Evolutionary conservation across 345 rosid genomes (phyloP).

Genomic region (Citrus trifoliata): DNA sequence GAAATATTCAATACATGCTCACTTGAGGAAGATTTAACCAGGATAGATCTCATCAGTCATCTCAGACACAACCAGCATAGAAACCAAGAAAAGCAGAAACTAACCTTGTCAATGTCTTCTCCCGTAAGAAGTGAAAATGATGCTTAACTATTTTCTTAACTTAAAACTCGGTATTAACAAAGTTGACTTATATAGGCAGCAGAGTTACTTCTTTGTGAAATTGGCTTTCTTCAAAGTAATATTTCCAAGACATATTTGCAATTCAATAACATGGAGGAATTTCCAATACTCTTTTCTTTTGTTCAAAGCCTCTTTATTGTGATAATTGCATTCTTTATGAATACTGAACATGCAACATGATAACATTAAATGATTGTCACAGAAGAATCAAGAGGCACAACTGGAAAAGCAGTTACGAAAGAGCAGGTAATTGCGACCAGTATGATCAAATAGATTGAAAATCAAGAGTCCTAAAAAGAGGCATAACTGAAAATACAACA

Average conservation of each 20-base stretch:
- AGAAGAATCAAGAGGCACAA: not conserved
- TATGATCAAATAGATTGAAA: not conserved
- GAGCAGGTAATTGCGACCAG: not conserved
- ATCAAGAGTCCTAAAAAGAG: not conserved
- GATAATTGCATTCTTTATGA: not conserved
- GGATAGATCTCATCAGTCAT: not conserved
- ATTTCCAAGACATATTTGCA: not conserved
- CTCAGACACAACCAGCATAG: not conserved
- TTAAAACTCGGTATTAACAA: not conserved
- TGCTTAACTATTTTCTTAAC: not conserved
- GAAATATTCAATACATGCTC: not conserved
- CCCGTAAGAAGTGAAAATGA: not conserved
- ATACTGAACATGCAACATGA: not conserved
- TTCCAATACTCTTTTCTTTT: not conserved
- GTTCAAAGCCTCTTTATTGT: not conserved
- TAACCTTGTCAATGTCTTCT: not conserved
- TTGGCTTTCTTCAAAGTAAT: not conserved
- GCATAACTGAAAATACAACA: not conserved
- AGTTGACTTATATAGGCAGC: not conserved
- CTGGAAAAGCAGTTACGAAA: not conserved
- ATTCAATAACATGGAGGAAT: not conserved
- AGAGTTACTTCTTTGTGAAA: not conserved
- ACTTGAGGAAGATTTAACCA: not conserved
- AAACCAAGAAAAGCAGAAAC: not conserved
- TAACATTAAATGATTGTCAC: not conserved